Evolutionary conservation across 2,329 filamentous ascomycete species (phyloP).

Genomic region (Calonectria pseudoreteaudii): DNA sequence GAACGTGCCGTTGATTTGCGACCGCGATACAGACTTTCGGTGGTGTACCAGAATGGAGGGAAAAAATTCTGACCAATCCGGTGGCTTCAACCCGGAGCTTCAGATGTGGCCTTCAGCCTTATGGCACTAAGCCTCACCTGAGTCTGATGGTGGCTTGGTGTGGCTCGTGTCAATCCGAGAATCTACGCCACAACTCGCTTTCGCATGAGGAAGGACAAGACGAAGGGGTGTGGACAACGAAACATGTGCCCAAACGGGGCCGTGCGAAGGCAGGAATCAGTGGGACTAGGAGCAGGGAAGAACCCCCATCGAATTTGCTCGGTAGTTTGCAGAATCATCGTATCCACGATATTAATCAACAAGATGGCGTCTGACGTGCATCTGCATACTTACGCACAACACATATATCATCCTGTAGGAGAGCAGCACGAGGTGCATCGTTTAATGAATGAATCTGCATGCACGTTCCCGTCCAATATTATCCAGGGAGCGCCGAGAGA

Average conservation of each 20-base stretch:
- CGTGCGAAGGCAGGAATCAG: constrained; percentile 4
- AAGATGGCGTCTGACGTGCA: constrained; percentile 27
- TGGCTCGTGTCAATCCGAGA: constrained; percentile 10
- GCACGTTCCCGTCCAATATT: not conserved
- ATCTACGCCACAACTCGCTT: not conserved
- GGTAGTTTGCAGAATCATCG: constrained; percentile 12
- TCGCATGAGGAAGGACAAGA: not conserved
- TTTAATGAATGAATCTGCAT: constrained; percentile 22
- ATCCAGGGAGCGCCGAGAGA: not conserved
- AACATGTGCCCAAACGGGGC: not conserved
- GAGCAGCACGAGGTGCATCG: constrained; percentile 1
- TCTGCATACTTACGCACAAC: constrained; percentile 11
- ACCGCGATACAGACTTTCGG: not conserved
- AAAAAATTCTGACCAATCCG: constrained; percentile 21
- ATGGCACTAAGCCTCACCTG: not conserved
- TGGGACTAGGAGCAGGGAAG: constrained; percentile 2
- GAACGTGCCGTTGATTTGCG: not conserved
- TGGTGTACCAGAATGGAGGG: not conserved
- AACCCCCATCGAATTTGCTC: not conserved
- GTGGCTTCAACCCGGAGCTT: not conserved
- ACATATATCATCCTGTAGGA: constrained; percentile 2
- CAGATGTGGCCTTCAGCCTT: constrained; percentile 13
- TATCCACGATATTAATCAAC: constrained; percentile 16
- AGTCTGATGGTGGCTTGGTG: constrained; percentile 6
- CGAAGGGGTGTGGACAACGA: not conserved